Percentiles rank a stretch among this genome's conserved stretches.
phyloP scores from a whole-genome alignment of 805 yeast genomes.

The Barnettozyma populi region DNA sequence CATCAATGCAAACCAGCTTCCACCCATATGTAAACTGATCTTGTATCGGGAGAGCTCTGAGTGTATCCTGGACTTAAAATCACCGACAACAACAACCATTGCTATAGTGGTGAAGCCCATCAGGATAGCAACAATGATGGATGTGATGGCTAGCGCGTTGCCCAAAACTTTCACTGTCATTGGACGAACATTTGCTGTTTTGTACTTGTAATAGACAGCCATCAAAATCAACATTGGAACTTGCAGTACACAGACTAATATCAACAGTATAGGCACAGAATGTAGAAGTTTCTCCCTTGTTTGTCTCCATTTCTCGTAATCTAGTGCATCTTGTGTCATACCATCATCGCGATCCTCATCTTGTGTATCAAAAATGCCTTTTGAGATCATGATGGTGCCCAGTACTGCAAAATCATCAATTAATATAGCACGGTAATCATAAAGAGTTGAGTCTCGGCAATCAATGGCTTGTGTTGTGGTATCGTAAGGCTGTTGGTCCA shows the following conservation, averaged over 20 bases:
- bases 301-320: constrained; percentile 3
- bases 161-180: constrained; percentile 21
- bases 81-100: constrained; percentile 27
- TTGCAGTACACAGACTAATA: not conserved
- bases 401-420: constrained; percentile 1
- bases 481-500: not conserved
- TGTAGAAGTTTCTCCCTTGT: constrained; percentile 18
- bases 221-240: not conserved
- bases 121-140: constrained; percentile 31
- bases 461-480: not conserved
- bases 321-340: not conserved
- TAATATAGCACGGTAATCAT: constrained; percentile 15
- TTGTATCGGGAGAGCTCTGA: constrained; percentile 42
- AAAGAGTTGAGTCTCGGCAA: constrained; percentile 1
- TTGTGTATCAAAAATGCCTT: not conserved
- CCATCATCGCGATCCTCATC: not conserved
- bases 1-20: constrained; percentile 34
- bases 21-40: constrained; percentile 37
- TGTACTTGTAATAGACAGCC: constrained; percentile 16
- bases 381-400: not conserved
- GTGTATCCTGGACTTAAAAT: constrained; percentile 7
- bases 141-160: constrained; percentile 33
- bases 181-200: constrained; percentile 9
- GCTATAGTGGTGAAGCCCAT: constrained; percentile 28
- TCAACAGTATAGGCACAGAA: not conserved